A percentile compares a stretch with the other conserved stretches of the same genome.
These are phyloP conservation scores for Wickerhamomyces hampshirensis DNA, from an alignment of 805 yeast genomes.

Conservation along the genomic window DNA sequence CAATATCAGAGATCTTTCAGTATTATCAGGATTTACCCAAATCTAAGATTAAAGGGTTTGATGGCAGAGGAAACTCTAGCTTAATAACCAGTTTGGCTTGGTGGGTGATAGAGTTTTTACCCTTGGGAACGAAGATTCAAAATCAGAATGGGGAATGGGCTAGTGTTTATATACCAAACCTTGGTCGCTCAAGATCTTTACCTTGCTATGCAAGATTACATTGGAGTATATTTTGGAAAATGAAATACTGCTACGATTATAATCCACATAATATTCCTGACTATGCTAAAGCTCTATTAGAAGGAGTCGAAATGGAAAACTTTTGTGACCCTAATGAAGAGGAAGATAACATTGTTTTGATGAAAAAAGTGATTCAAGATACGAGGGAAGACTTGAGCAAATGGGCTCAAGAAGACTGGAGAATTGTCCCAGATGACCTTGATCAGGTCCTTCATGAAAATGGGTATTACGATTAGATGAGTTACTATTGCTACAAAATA, in stretches of 20 bases:
- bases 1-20: slow-evolving; percentile 10
- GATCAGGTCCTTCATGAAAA: slow-evolving; percentile 3
- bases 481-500: neutral
- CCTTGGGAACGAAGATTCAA: slow-evolving; percentile 49
- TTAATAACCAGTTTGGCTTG: slow-evolving; percentile 34
- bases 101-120: slow-evolving; percentile 64
- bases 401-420: slow-evolving; percentile 30
- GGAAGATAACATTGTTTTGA: slow-evolving; percentile 8
- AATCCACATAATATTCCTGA: slow-evolving; percentile 40
- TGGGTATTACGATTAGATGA: slow-evolving; percentile 3
- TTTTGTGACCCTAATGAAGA: slow-evolving; percentile 1
- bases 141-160: slow-evolving; percentile 46
- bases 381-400: slow-evolving; percentile 14
- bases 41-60: slow-evolving; percentile 26
- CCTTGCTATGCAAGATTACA: slow-evolving; percentile 47
- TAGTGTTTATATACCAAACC: slow-evolving; percentile 46
- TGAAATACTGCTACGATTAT: slow-evolving; percentile 42
- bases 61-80: slow-evolving; percentile 34
- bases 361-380: slow-evolving; percentile 8
- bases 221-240: slow-evolving; percentile 61
- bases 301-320: slow-evolving; percentile 7
- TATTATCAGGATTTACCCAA: slow-evolving; percentile 20
- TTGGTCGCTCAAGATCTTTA: slow-evolving; percentile 47
- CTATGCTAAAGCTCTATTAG: slow-evolving; percentile 25
- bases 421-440: slow-evolving; percentile 33